phyloP scores from a whole-genome alignment of 768 basidiomycete genomes.

The Leccinum subtestaceum region DNA sequence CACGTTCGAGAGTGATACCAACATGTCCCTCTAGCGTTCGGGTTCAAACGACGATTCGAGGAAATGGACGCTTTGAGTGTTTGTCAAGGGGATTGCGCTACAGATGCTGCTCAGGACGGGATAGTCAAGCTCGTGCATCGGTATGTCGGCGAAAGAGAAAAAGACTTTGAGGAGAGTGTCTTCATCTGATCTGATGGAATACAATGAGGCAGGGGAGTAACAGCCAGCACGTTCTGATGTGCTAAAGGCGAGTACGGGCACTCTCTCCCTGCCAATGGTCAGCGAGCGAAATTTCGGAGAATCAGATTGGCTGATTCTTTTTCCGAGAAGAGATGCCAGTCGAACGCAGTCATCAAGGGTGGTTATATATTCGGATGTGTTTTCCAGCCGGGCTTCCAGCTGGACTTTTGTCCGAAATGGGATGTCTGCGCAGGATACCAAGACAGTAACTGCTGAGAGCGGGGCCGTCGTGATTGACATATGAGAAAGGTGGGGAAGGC shows the following conservation, averaged over 20 bases:
- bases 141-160: not conserved
- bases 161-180: not conserved
- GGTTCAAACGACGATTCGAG: not conserved
- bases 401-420: not conserved
- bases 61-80: not conserved
- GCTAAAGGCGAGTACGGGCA: too few species aligned
- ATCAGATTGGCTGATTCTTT: not conserved
- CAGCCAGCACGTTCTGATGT: too few species aligned
- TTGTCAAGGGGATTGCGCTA: not conserved
- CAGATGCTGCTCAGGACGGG: not conserved
- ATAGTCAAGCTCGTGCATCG: not conserved
- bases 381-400: not conserved
- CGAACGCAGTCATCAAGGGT: not conserved
- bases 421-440: not conserved
- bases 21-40: not conserved
- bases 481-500: not conserved
- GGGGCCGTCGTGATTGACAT: not conserved
- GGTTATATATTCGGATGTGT: not conserved
- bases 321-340: not conserved
- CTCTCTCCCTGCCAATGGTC: too few species aligned
- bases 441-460: not conserved
- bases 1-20: not conserved
- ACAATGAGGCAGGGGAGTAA: not conserved
- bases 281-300: not conserved
- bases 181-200: not conserved